Percentiles rank a stretch among this genome's conserved stretches.
phyloP scores from a whole-genome alignment of 768 basidiomycete species.

The Ramaria rubella region DNA sequence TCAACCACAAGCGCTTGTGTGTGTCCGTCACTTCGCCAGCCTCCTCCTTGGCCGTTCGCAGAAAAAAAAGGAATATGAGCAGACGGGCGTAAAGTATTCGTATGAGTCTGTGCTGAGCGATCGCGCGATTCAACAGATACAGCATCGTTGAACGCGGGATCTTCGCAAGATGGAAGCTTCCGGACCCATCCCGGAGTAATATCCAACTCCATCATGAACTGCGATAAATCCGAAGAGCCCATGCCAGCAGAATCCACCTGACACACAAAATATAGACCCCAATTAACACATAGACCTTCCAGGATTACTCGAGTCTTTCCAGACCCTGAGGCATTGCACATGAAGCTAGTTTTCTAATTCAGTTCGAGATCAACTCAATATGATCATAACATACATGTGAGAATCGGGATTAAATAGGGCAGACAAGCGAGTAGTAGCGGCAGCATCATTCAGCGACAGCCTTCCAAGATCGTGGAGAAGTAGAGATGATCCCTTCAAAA shows the following conservation, averaged over 20 bases:
- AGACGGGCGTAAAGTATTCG: background rate
- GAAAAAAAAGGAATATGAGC: background rate
- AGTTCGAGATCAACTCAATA: background rate
- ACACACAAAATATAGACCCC: slow-evolving; percentile 7
- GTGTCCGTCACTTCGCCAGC: background rate
- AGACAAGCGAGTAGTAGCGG: background rate
- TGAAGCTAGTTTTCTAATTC: background rate
- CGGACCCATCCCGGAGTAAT: background rate
- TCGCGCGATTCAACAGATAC: background rate
- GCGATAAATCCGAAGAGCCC: background rate
- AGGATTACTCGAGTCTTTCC: slow-evolving; percentile 6
- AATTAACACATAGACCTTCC: background rate
- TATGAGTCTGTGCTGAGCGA: background rate
- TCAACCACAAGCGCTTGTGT: background rate
- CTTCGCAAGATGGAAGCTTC: background rate
- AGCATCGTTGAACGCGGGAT: background rate
- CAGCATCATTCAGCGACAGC: background rate
- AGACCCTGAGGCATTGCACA: slow-evolving; percentile 7
- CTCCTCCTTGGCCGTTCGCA: background rate
- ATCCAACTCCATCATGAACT: background rate
- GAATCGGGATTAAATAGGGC: background rate
- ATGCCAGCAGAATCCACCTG: background rate
- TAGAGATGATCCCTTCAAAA: background rate
- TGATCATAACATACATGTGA: background rate
- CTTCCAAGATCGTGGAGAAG: background rate